Percentiles rank a stretch among this genome's conserved stretches.
Evolutionary conservation across 148 eudicot genomes (phyloP).

Genomic region (Pharnaceum exiguum): DNA sequence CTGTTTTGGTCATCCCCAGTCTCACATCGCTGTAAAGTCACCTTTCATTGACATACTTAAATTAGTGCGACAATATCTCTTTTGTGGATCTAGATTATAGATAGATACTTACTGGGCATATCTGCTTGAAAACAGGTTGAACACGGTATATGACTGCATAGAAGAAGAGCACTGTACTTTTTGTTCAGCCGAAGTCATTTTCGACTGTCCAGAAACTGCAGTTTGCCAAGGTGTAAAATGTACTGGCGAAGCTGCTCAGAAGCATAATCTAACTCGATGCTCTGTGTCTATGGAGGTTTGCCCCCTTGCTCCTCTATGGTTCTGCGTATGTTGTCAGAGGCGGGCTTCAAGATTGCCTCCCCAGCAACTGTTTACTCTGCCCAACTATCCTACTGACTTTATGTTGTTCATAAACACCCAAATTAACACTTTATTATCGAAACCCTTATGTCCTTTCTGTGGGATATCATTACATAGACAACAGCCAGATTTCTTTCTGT

Average conservation of each 20-base stretch:
- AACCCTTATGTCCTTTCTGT: slow-evolving; percentile 81
- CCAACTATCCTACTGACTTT: slow-evolving; percentile 34
- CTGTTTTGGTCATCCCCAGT: too few species aligned
- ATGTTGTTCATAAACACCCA: slow-evolving; percentile 14
- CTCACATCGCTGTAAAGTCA: too few species aligned
- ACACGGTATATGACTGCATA: slow-evolving; percentile 19
- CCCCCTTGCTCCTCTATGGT: slow-evolving; percentile 70
- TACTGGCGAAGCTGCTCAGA: slow-evolving; percentile 23
- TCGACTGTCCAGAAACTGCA: slow-evolving; percentile 62
- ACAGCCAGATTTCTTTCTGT: slow-evolving; percentile 70
- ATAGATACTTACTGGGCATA: background rate
- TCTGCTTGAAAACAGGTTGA: slow-evolving; percentile 29
- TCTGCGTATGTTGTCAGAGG: slow-evolving; percentile 71
- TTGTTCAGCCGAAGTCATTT: slow-evolving; percentile 62
- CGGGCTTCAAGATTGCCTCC: slow-evolving; percentile 55
- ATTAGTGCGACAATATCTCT: background rate
- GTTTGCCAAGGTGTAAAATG: slow-evolving; percentile 39
- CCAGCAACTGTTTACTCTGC: slow-evolving; percentile 39
- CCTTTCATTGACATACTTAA: too few species aligned
- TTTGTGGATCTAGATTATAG: background rate
- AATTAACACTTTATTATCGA: slow-evolving; percentile 15
- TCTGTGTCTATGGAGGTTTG: slow-evolving; percentile 69
- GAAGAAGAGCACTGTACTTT: slow-evolving; percentile 55
- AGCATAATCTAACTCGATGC: slow-evolving; percentile 65
- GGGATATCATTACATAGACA: slow-evolving; percentile 75